Evolutionary conservation across 2,329 filamentous ascomycete genomes (phyloP).

Genomic region (Incumbomyces delicatus): DNA sequence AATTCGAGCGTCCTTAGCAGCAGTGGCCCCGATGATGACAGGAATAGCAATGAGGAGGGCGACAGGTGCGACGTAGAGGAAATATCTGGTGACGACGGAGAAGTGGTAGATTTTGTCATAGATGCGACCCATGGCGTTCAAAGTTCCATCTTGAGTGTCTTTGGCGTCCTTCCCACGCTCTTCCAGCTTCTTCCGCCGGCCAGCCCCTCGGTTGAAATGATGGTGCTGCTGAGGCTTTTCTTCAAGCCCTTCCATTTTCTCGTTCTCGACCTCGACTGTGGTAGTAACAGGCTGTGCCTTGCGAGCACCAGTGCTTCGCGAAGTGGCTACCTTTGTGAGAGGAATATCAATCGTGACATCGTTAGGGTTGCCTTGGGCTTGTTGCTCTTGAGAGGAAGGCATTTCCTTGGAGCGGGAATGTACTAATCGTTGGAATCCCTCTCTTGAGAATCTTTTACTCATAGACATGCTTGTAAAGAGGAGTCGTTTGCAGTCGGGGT

Average conservation of each 20-base stretch:
- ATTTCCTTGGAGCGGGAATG: constrained; percentile 30
- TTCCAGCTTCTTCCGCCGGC: constrained; percentile 27
- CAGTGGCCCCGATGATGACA: constrained; percentile 52
- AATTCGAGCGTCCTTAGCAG: constrained; percentile 38
- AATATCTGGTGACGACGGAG: constrained; percentile 53
- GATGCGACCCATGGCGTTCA: constrained; percentile 50
- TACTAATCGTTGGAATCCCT: constrained; percentile 36
- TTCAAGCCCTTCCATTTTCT: constrained; percentile 4
- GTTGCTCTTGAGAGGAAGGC: constrained; percentile 10
- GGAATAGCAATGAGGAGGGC: constrained; percentile 51
- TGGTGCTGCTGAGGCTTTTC: constrained; percentile 14
- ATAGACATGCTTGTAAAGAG: constrained; percentile 10
- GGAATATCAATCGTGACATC: constrained; percentile 54
- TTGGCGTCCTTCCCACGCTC: constrained; percentile 27
- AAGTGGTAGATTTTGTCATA: constrained; percentile 54
- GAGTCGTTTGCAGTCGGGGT: background rate
- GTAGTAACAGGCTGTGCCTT: constrained; percentile 27
- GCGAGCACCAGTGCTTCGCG: constrained; percentile 34
- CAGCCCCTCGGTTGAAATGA: constrained; percentile 13
- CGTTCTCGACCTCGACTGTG: constrained; percentile 24
- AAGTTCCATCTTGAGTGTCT: constrained; percentile 42
- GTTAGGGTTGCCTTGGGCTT: constrained; percentile 29
- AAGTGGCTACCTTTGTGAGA: constrained; percentile 45
- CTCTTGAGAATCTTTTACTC: constrained; percentile 32
- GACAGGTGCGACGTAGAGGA: constrained; percentile 52